These are phyloP conservation scores for Alternaria ethzedia DNA, from an alignment of 2,329 filamentous ascomycete genomes.

Conservation along the genomic window DNA sequence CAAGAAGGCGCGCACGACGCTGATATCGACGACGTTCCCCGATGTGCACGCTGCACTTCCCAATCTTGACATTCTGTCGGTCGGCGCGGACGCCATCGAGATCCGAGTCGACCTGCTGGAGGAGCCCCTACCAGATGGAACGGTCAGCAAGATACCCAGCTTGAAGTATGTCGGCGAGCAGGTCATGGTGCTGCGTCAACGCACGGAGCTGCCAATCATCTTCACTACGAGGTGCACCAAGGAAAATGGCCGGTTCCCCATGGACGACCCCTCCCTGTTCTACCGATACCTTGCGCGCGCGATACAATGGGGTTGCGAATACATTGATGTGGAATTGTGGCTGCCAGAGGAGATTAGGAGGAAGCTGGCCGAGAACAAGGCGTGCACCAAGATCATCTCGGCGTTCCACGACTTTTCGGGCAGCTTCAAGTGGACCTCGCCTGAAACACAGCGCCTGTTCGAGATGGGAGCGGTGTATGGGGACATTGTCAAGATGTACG, in stretches of 20 bases:
- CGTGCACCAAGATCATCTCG: conserved; percentile 86
- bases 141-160: conserved; percentile 71
- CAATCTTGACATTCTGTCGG: conserved; percentile 85
- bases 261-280: conserved; percentile 77
- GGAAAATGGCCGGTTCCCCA: conserved; percentile 85
- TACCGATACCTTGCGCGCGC: conserved; percentile 82
- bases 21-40: conserved; percentile 88
- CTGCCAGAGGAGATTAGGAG: conserved; percentile 77
- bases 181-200: conserved; percentile 81
- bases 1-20: conserved; percentile 78
- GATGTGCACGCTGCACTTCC: conserved; percentile 82
- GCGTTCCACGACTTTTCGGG: conserved; percentile 90
- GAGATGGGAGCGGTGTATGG: conserved; percentile 74
- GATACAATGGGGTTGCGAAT: conserved; percentile 88
- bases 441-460: conserved; percentile 74
- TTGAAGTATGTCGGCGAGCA: conserved; percentile 85
- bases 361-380: conserved; percentile 71
- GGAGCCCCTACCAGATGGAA: conserved; percentile 67
- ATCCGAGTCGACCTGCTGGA: conserved; percentile 81
- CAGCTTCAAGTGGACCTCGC: conserved; percentile 80
- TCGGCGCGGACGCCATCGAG: conserved; percentile 85
- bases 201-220: conserved; percentile 87
- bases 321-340: conserved; percentile 89
- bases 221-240: conserved; percentile 83
- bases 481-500: conserved; percentile 91